Percentiles rank a stretch among this genome's conserved stretches.
phyloP scores from a whole-genome alignment of 768 basidiomycete genomes.

The Rhizopogon vulgaris region DNA sequence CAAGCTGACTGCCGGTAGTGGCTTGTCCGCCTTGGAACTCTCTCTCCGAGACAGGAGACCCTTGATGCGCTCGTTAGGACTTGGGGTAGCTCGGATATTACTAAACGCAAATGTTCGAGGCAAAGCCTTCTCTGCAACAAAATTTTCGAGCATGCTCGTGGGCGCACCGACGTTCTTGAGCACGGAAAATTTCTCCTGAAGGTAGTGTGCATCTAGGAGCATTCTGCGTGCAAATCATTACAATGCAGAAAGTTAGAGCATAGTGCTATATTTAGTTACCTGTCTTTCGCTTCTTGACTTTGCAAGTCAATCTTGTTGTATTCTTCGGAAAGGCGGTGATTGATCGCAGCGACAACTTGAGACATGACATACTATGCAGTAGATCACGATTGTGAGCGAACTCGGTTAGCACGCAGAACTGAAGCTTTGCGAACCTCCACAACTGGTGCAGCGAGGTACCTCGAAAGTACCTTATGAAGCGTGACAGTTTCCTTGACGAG shows the following conservation, averaged over 20 bases:
- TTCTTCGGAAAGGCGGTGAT: conserved; percentile 84
- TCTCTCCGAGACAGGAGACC: conserved; percentile 29
- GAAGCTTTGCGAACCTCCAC: conserved; percentile 59
- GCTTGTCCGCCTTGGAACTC: conserved; percentile 21
- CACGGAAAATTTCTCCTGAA: conserved; percentile 69
- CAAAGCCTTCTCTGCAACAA: conserved; percentile 76
- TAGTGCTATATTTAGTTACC: conserved; percentile 36
- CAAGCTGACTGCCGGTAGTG: conserved; percentile 19
- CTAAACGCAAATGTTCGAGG: conserved; percentile 29
- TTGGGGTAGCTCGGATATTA: conserved; percentile 15
- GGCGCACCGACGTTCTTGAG: conserved; percentile 71
- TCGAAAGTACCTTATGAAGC: conserved; percentile 90
- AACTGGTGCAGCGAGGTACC: conserved; percentile 72
- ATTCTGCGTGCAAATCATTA: conserved; percentile 44
- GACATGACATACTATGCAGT: conserved; percentile 78
- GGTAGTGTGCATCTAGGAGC: conserved; percentile 68
- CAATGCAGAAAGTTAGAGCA: conserved; percentile 10
- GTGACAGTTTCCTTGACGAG: conserved; percentile 94
- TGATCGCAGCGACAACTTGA: conserved; percentile 91
- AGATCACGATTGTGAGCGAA: conserved; percentile 9
- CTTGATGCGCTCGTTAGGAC: conserved; percentile 32
- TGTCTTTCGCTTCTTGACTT: conserved; percentile 76
- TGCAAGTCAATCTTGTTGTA: conserved; percentile 79
- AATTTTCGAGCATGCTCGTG: conserved; percentile 76
- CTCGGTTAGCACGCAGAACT: conserved; percentile 10